These are phyloP conservation scores for Rhodosporidiobolus sp. DNA, from an alignment of 768 basidiomycete genomes.

Conservation along the genomic window DNA sequence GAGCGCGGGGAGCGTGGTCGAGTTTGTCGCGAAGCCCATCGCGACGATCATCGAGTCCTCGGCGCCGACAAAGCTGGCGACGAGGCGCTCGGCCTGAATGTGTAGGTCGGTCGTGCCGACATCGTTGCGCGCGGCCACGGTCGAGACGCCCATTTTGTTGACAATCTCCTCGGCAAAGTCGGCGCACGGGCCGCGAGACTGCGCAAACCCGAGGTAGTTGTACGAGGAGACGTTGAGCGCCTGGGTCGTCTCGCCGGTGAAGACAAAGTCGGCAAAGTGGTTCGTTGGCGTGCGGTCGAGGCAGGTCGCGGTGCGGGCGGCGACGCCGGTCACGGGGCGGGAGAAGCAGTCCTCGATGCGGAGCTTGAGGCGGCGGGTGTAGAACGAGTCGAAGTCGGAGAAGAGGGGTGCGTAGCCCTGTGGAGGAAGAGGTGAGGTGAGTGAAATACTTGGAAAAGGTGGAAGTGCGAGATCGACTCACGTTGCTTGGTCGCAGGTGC, in stretches of 20 bases:
- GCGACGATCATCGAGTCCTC: slow-evolving; percentile 87
- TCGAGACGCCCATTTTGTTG: slow-evolving; percentile 72
- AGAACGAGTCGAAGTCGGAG: slow-evolving; percentile 98
- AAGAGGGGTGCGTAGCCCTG: slow-evolving; percentile 95
- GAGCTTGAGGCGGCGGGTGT: slow-evolving; percentile 88
- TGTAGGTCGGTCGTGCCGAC: slow-evolving; percentile 86
- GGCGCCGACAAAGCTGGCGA: slow-evolving; percentile 82
- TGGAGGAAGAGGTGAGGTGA: too few relatives aligned
- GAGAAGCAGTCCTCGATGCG: slow-evolving; percentile 96
- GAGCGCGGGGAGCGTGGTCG: slow-evolving; percentile 85
- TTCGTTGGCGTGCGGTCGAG: slow-evolving; percentile 80
- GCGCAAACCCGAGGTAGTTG: slow-evolving; percentile 98
- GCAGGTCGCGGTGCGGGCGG: slow-evolving; percentile 83
- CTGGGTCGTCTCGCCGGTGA: slow-evolving; percentile 74
- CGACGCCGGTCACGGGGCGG: slow-evolving; percentile 87
- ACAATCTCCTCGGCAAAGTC: slow-evolving; percentile 86
- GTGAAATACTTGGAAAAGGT: background rate
- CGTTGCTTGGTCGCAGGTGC: slow-evolving; percentile 78
- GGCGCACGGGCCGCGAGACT: slow-evolving; percentile 85
- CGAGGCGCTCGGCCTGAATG: slow-evolving; percentile 71
- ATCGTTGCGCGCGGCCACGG: slow-evolving; percentile 73
- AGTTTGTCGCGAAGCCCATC: slow-evolving; percentile 97
- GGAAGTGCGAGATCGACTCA: slow-evolving; percentile 52
- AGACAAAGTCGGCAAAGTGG: slow-evolving; percentile 58
- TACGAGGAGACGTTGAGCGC: slow-evolving; percentile 96